Conservation (phyloP, 495 filamentous ascomycete species). For the Trichoderma virens region DNA sequence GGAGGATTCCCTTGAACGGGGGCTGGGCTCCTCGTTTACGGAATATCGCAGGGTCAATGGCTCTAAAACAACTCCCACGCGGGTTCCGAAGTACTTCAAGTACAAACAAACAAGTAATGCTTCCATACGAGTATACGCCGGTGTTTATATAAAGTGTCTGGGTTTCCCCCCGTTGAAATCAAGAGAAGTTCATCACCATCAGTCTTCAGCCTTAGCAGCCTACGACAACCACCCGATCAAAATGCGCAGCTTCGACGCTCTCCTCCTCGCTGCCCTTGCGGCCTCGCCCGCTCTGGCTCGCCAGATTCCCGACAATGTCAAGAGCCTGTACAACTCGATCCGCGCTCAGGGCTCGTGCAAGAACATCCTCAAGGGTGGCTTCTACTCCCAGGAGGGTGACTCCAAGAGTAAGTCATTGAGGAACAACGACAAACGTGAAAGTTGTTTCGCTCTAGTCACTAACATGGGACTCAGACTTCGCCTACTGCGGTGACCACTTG, state of each 20-base stretch:
- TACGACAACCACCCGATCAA: background rate
- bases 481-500: slow-evolving; percentile 33
- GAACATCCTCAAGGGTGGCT: slow-evolving; percentile 18
- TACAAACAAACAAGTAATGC: background rate
- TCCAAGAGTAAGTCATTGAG: slow-evolving; percentile 17
- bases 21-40: background rate
- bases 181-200: background rate
- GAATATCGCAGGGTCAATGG: background rate
- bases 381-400: slow-evolving; percentile 22
- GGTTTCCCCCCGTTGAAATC: background rate
- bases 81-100: background rate
- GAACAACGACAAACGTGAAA: no score
- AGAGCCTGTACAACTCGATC: slow-evolving; percentile 23
- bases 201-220: background rate
- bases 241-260: background rate
- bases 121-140: background rate
- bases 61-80: background rate
- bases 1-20: no score
- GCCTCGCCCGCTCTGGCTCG: slow-evolving; percentile 14
- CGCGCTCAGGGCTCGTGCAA: slow-evolving; percentile 20
- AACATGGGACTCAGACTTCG: slow-evolving; percentile 15
- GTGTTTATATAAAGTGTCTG: background rate
- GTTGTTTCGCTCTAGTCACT: no score
- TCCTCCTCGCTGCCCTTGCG: background rate
- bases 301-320: slow-evolving; percentile 22